A percentile compares a stretch with the other conserved stretches of the same genome.
Evolutionary conservation across 2,329 filamentous ascomycete genomes (phyloP).

Genomic region (Fusarium pilosicola): DNA sequence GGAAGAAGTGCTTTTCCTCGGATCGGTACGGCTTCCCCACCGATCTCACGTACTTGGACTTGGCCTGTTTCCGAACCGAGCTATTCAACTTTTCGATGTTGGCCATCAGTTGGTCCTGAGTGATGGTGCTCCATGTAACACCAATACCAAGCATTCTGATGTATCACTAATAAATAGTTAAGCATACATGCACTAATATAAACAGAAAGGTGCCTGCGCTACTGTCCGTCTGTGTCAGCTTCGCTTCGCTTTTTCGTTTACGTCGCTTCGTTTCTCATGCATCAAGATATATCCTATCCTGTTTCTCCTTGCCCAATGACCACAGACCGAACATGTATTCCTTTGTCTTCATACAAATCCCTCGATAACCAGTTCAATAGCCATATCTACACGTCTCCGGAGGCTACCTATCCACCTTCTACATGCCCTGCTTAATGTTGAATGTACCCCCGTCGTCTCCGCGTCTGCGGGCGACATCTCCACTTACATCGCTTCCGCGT

Average conservation of each 20-base stretch:
- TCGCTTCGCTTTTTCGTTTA: conserved; percentile 16
- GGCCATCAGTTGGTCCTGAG: not conserved
- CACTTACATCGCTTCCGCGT: conserved; percentile 9
- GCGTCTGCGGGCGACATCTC: conserved; percentile 9
- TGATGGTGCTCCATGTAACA: not conserved
- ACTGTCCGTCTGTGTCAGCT: conserved; percentile 6
- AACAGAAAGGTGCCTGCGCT: not conserved
- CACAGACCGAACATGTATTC: not conserved
- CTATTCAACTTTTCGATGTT: not conserved
- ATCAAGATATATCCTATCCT: conserved; percentile 17
- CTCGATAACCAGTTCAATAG: conserved; percentile 5
- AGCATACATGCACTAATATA: not conserved
- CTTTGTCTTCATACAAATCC: conserved; percentile 5
- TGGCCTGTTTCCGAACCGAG: conserved; percentile 16
- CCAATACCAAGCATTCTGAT: not conserved
- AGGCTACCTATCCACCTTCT: conserved; percentile 19
- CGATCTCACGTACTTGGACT: not conserved
- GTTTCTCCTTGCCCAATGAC: conserved; percentile 8
- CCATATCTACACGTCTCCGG: conserved; percentile 8
- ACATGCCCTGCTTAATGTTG: conserved; percentile 34
- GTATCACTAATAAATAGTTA: not conserved
- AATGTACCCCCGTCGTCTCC: conserved; percentile 21
- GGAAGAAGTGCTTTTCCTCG: not conserved
- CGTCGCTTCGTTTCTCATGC: conserved; percentile 35
- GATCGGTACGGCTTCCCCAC: conserved; percentile 16